Base-by-base conservation (phyloP, 1,139 yeast genomes). In the Diutina sp. region DNA sequence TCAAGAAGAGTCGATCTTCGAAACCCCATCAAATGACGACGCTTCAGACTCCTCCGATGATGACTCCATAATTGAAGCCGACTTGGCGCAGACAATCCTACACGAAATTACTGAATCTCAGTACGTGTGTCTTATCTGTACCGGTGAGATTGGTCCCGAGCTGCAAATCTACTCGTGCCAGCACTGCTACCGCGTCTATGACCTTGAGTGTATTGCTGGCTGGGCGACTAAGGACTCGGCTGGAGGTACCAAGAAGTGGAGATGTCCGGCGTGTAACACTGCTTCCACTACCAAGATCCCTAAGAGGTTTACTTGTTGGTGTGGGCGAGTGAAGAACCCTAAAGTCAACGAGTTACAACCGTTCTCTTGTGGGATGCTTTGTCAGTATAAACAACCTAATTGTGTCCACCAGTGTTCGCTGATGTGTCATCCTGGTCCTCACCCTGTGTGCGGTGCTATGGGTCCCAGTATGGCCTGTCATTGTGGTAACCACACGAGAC, bases 391-490 rank as follows among this genome's bases (percentile, higher is more conserved):
- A 56, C 72, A 85, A 57, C 71, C 71, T 25, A 73, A 78, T 8
- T 89, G 96, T 68, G 78, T 84, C 1, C 98, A 90, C 66, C 79
- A 83, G 4, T 90, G 98, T 66, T 71, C 88, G 3, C 71, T 83
- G 9, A 77, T 79, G 21, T 90, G 98, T 66, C 98, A 90, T 66
- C 93, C 97, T 1, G 98, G 97, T 0, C 87, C 90, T 3, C 97
- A 91, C 68, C 85, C 90, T 0, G 74, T 76, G 29, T 90, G 98
- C 72, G 85, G 88, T 30, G 89, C 93, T 41, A 67, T 86, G 69
- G 90, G 93, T 1, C 88, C 93, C 1, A 67, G 73, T 12, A 71
- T 87, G 74, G 73, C 72, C 55, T 90, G 97, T 69, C 74, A 76
- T 48, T 90, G 98, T 73, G 97, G 97, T 1, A 79, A 78, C 56